Base-by-base conservation (phyloP, 2,329 filamentous ascomycete genomes). In the Sporothrix sp. region DNA sequence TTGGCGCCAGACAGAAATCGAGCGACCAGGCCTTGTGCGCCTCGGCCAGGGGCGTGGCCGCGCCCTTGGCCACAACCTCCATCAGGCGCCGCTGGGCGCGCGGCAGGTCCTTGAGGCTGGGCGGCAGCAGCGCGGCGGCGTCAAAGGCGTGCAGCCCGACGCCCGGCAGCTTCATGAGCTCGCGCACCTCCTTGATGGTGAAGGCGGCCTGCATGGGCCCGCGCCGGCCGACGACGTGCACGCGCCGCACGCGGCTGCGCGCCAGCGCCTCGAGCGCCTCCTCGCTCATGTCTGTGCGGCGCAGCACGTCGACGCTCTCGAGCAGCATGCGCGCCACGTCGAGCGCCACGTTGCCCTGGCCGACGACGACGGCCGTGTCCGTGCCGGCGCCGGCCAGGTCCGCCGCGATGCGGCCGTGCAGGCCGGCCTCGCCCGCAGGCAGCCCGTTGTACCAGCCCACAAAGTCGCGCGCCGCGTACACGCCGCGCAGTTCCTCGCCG, bases 371-470 rank as follows among this genome's bases (percentile, higher is more conserved):
- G 1, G 87, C 93, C 54, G 90, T 83, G 46, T 95, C 87, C 0
- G 90, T 83, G 45, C 95, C 87, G 1, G 85, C 85, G 9, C 74
- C 71, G 1, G 80, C 77, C 23, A 97, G 74, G 61, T 88, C 78
- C 0, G 89, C 86, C n/a, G 76, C 71, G 10, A 58, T 37, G 16
- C 20, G 44, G n/a, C 10, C 13, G 32, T 21, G 14, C 16, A 48
- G 14, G 20, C 32, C 18, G 7, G 11, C 28, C 18, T 84, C 77
- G 62, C 86, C 86, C 59, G 94, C 86, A 0, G 93, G 93, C 3
- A 95, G 74, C 3, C 93, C 93, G 65, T 98, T 98, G 67, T 98
- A 98, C 93, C 93, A 98, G 16, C 90, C 93, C 1, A 98, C 93
- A 64, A 97, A 96, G 35, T 89, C 84, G 25, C 93, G 80, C 2